Evolutionary conservation across 768 basidiomycete species (phyloP), one percentile per base, ranked within the genome.

Genomic region (Zangia roseola): DNA sequence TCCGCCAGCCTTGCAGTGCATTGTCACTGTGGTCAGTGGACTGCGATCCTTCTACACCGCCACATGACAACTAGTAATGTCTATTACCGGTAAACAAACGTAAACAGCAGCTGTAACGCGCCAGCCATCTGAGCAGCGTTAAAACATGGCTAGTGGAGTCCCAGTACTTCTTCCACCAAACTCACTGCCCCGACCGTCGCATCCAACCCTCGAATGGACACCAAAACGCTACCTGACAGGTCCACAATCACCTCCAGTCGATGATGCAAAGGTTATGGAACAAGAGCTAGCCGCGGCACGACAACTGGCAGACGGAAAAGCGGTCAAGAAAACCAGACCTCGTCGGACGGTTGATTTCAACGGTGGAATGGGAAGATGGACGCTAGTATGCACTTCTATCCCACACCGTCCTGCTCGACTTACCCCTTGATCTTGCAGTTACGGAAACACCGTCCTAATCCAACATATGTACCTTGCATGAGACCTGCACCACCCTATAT

Each of bases 311-410:
- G 91, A 92, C 59, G 90, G 91, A 4, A 90, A 88, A 65, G 72
- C 83, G 16, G 78, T 88, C 54, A 95, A 92, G 78, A 94, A 93
- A 75, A 94, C 90, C 40, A 80, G 93, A 52, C 94, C 97, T 19
- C 74, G 94, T 46, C 74, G 93, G 71, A 97, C 97, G 17, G 94
- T 98, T 12, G 97, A 98, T 69, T 98, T 94, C 59, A 87, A 88
- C 57, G 94, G 93, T 24, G 84, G 85, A 2, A 76, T 95, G 70
- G 89, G 87, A 14, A 78, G 93, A 55, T 97, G 91, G 93, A 69
- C 77, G 46, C 65, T 92, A 71, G 94, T 97, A 63, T 21, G 53
- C 50, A 84, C 72, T n/a, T 6, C 14, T 10, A 26, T 28, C 13
- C 20, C 1, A 12, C 30, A 31, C 14, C 16, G 19, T 34, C 23